Evolutionary conservation across 2,329 filamentous ascomycete species (phyloP).

Genomic region (Claviceps digitariae): DNA sequence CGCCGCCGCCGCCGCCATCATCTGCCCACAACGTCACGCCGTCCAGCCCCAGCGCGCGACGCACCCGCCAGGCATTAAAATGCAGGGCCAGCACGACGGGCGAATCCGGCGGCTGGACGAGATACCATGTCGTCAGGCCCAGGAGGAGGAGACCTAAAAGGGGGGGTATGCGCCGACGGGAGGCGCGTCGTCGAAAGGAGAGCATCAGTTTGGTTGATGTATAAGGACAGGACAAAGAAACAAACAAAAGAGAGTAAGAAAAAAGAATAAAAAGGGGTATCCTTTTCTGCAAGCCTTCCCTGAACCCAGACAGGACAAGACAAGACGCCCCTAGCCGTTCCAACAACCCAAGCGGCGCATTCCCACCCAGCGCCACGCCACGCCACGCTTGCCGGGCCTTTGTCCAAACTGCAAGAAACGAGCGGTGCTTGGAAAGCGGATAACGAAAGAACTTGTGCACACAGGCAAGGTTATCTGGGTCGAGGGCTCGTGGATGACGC

Average conservation of each 20-base stretch:
- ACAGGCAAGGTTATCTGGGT: too few species aligned
- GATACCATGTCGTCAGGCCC: constrained; percentile 13
- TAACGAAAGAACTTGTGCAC: too few species aligned
- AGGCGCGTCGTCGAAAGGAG: constrained; percentile 15
- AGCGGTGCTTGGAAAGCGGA: too few species aligned
- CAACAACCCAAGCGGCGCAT: too few species aligned
- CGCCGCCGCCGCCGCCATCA: constrained; percentile 18
- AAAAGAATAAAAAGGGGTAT: neutral
- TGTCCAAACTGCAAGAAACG: too few species aligned
- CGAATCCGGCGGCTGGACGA: constrained; percentile 21
- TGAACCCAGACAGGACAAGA: neutral
- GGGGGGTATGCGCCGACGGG: constrained; percentile 15
- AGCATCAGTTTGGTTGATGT: constrained; percentile 5
- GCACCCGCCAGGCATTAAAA: constrained; percentile 21
- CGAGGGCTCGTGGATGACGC: too few species aligned
- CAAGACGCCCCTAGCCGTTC: too few species aligned
- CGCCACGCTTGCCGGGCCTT: too few species aligned
- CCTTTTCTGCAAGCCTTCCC: neutral
- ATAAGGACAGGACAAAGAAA: neutral
- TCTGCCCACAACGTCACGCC: constrained; percentile 10
- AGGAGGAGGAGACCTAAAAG: constrained; percentile 12
- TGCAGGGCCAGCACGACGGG: constrained; percentile 18
- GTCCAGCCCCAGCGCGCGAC: constrained; percentile 14
- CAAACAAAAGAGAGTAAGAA: neutral
- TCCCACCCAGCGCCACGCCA: too few species aligned